Evolutionary conservation across 140 eudicot genomes (phyloP).

Genomic region (Bidens hawaiensis): DNA sequence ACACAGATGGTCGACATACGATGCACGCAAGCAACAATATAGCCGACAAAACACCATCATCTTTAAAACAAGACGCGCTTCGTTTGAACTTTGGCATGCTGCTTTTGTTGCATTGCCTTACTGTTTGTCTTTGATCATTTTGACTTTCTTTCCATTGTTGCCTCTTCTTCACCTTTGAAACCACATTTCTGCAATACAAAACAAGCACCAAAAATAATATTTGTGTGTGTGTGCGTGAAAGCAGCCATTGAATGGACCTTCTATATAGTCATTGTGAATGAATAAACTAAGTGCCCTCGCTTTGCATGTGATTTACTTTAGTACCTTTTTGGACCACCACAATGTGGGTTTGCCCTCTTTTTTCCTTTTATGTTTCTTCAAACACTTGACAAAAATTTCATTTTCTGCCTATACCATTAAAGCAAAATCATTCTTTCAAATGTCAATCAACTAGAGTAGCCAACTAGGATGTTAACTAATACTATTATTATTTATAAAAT

Average conservation of each 20-base stretch:
- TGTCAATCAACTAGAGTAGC: too few species aligned
- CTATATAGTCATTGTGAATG: constrained; percentile 24
- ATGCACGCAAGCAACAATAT: constrained; percentile 73
- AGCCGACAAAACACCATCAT: constrained; percentile 71
- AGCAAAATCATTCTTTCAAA: too few species aligned
- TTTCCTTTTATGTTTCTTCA: too few species aligned
- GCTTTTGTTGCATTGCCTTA: constrained; percentile 59
- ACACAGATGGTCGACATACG: constrained; percentile 29
- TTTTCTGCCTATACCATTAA: too few species aligned
- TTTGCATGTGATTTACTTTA: constrained; percentile 26
- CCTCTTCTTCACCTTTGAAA: constrained; percentile 40
- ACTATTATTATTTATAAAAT: too few species aligned
- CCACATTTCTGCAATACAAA: constrained; percentile 33
- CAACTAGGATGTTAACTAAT: too few species aligned
- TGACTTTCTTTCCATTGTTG: constrained; percentile 29
- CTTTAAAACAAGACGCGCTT: constrained; percentile 55
- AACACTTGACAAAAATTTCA: constrained; percentile 24
- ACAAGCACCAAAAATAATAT: constrained; percentile 17
- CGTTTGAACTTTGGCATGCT: constrained; percentile 67
- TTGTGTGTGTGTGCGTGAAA: constrained; percentile 25
- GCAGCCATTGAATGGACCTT: constrained; percentile 19
- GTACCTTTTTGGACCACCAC: constrained; percentile 31
- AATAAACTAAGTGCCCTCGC: constrained; percentile 17
- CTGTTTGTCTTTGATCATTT: constrained; percentile 23
- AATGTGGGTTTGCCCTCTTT: constrained; percentile 21